A percentile compares a stretch with the other conserved stretches of the same genome.
phyloP scores from a whole-genome alignment of 352 stramenopile genomes.

The Globisporangium iwayamae region DNA sequence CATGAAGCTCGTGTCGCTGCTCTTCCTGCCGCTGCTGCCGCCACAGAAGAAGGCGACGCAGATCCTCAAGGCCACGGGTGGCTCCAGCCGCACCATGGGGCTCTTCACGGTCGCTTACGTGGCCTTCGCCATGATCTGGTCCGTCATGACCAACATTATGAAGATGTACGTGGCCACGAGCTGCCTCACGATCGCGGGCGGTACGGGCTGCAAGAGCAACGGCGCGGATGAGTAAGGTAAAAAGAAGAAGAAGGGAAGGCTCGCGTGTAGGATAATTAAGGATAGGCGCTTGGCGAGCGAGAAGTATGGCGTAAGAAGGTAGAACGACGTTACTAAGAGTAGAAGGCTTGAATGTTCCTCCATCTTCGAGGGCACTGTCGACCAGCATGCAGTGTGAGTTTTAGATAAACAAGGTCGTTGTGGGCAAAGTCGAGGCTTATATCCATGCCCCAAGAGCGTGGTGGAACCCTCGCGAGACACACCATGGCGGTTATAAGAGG shows the following conservation, averaged over 20 bases:
- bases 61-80: conserved; percentile 22
- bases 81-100: conserved; percentile 19
- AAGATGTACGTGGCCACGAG: conserved; percentile 23
- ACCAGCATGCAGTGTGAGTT: too few species aligned
- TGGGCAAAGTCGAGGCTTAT: too few species aligned
- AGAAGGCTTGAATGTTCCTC: not conserved
- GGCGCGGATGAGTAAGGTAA: not conserved
- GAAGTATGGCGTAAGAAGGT: not conserved
- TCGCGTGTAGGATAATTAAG: conserved; percentile 7
- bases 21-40: conserved; percentile 27
- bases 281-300: not conserved
- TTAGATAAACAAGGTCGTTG: too few species aligned
- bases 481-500: too few species aligned
- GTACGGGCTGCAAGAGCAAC: conserved; percentile 14
- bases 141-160: conserved; percentile 30
- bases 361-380: not conserved
- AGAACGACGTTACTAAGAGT: not conserved
- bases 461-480: too few species aligned
- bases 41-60: conserved; percentile 27
- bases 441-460: too few species aligned
- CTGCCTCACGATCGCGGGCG: conserved; percentile 21
- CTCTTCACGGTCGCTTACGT: conserved; percentile 22
- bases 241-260: not conserved
- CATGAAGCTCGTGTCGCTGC: conserved; percentile 42
- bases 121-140: conserved; percentile 23